Evolutionary conservation across 352 stramenopile genomes (phyloP), one percentile per base, ranked within the genome.

Genomic region (Aphanomyces euteiches): DNA sequence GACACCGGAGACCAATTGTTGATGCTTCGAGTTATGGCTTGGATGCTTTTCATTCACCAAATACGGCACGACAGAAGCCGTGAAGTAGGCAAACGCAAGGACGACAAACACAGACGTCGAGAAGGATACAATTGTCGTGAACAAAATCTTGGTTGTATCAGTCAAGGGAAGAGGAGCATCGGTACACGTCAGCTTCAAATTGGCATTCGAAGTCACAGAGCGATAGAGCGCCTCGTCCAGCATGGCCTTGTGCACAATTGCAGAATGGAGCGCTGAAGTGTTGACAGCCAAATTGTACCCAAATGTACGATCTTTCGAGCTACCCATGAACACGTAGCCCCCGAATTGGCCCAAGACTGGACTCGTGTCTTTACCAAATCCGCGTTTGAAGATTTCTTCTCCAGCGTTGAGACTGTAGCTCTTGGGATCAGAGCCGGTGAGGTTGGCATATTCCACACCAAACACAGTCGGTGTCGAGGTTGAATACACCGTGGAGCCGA

Each of bases 1-100:
- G 0, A 98, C 95, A 10, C 97, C 97, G 0, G 90, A 96, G 38
- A 99, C 96, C 76, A 85, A 90, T 73, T 98, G 93, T 78, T 98
- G 89, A 82, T 99, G 97, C 77, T 99, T 99, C 1, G 95, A 92
- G 76, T 98, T 98, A 73, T 85, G 76, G 10, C 73, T 75, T 6
- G 92, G 86, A 63, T 98, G 87, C 50, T 83, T 83, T 74, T 99
- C 96, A 64, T 97, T 93, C 36, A 99, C 96, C 47, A 99, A 75
- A 77, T 98, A 99, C 5, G 95, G 92, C 56, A 95, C 96, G 66
- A 97, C 96, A 5, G 88, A 93, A 6, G 88, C 91, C 0, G 93
- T 90, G 53, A 98, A 92, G 74, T 95, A 98, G 17, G 90, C 90
- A 54, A 98, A 93, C 17, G 92, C 90, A 47, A 98, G 89, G 15